Evolutionary conservation across 129 eudicot genomes (phyloP), one percentile per base, ranked within the genome.

Genomic region (Deinandra increscens): DNA sequence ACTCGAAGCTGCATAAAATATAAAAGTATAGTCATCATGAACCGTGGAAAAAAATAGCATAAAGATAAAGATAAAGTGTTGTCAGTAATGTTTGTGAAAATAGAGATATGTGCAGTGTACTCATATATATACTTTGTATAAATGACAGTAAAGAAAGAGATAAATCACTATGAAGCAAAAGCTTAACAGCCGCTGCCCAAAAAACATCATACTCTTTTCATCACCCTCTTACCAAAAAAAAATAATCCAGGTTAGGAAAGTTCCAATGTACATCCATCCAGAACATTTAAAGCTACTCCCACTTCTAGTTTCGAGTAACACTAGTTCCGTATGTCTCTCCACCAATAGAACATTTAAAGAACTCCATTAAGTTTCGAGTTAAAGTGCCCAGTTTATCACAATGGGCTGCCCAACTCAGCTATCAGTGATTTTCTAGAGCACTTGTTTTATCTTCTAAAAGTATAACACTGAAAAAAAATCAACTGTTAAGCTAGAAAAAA

Each of bases 371-470:
- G 60, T 93, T 93, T 76, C 95, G 85, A 6, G 99, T 93, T 36
- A 93, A 61, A 36, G 97, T 93, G 71, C 99, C 99, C 29, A 97
- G 89, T 87, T 93, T 93, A 79, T 93, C 99, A 69, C 95, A 83
- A 64, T 17, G 9, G 34, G n/a, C n/a, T n/a, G n/a, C n/a, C n/a
- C 5, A 67, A 6, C 3, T 13, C 56, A n/a, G 29, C 22, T 14
- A 48, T 48, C 42, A n/a, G 19, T 36, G 48, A 15, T 41, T 62
- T 64, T 62, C 17, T 17, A 6, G 33, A 61, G 14, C 9, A 74
- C 18, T 46, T 58, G 26, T 54, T 54, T n/a, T 23, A 13, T 23
- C 10, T 8, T 39, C 7, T 23, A 39, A 37, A 48, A 46, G 1
- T 19, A 63, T 4, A 18, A 14, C 23, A 42, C 43, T 10, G 3